Conservation (phyloP, 2,329 filamentous ascomycete genomes). For the Aspergillus sp. region DNA sequence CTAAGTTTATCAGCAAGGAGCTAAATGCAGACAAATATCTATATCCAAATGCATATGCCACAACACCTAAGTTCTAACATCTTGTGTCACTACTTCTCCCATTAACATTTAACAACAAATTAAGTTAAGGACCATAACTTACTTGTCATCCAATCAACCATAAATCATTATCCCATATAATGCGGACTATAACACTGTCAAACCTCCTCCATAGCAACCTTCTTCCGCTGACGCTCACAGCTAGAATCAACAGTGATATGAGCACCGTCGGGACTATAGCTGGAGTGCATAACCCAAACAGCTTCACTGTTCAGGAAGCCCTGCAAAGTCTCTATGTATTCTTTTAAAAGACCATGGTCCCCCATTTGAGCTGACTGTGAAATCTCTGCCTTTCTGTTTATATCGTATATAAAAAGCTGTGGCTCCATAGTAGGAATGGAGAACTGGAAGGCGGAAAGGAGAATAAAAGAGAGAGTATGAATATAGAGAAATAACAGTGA, state of each 20-base stretch:
- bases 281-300: conserved; percentile 1
- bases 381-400: conserved; percentile 1
- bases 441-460: background rate
- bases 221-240: background rate
- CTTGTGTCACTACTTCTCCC: too few relatives aligned
- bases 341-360: background rate
- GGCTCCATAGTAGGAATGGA: background rate
- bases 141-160: too few relatives aligned
- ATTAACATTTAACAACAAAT: too few relatives aligned
- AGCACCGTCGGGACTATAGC: conserved; percentile 1
- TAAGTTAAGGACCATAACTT: too few relatives aligned
- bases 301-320: background rate
- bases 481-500: background rate
- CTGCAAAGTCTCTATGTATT: background rate
- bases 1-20: too few relatives aligned
- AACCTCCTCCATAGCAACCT: too few relatives aligned
- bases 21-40: too few relatives aligned
- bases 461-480: background rate
- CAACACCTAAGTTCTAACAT: too few relatives aligned
- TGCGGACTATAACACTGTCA: too few relatives aligned
- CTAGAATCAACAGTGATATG: conserved; percentile 3
- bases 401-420: conserved; percentile 1
- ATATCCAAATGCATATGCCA: too few relatives aligned
- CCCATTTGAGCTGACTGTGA: conserved; percentile 1
- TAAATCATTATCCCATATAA: too few relatives aligned